Base-by-base conservation (phyloP, 2,329 filamentous ascomycete species). In the Geosmithia flava region DNA sequence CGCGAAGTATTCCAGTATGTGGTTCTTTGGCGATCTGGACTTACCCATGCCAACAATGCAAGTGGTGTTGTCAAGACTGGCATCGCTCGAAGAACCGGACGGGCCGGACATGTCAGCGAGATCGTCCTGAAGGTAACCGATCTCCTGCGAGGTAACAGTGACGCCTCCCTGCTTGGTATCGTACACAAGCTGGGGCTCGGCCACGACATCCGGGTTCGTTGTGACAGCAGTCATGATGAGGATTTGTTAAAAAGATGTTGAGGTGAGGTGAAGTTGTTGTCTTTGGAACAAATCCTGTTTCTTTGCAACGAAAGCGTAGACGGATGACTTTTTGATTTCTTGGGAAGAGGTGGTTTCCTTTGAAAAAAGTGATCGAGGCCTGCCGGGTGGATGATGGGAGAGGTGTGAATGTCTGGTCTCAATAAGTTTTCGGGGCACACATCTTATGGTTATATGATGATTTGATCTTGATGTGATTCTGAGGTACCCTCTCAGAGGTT, bases 11-110 rank as follows among this genome's bases (percentile, higher is more conserved):
- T n/a, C n/a, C n/a, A n/a, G n/a, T n/a, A n/a, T n/a, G n/a, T n/a
- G n/a, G n/a, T n/a, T n/a, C n/a, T n/a, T n/a, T n/a, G n/a, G n/a
- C n/a, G n/a, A n/a, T n/a, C n/a, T n/a, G n/a, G n/a, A n/a, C 27
- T 39, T 46, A 46, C 45, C 45, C 20, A 46, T 46, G n/a, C 45
- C 45, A n/a, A 46, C 45, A 27, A 46, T 46, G 23, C 44, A 45
- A 45, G 44, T 37, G 33, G 33, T 37, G 5, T 37, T 37, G 11
- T 37, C 33, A 11, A 13, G 3, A 16, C 33, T 11, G 33, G 15
- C 33, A 37, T 37, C 33, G 33, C 33, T 37, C 33, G 33, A 37
- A 37, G 33, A 37, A 11, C 33, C 33, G 15, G 33, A 37, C 33
- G 33, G 33, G 5, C 33, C 33, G 15, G 33, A 37, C 11, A 16